Evolutionary conservation across 306 rosid genomes (phyloP), one percentile per base, ranked within the genome.

Genomic region (Dalbergia cochinchinensis): DNA sequence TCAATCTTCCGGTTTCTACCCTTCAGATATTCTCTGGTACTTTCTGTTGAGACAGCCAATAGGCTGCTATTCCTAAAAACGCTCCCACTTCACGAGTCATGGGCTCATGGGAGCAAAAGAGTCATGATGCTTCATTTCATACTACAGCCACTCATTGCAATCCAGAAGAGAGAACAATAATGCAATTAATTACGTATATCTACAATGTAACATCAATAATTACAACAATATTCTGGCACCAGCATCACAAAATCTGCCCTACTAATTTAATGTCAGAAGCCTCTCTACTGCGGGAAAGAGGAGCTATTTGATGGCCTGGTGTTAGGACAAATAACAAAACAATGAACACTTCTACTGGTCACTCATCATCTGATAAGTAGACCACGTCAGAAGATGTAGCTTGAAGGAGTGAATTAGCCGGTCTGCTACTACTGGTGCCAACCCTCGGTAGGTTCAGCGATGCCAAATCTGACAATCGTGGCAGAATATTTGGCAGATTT

Each of bases 301-400:
- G 13, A 39, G 50, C 78, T 8, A 39, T 6, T 57, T 15, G 41
- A 39, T 65, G 64, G 66, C 67, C 80, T 59, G 18, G 73, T 51
- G 85, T 75, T 65, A 6, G 78, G 57, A 57, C 74, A 76, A 80
- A 45, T 60, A 16, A 11, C 44, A 7, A 51, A 69, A 64, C 31
- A 69, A 76, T 60, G 15, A 61, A 48, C 57, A 20, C 69, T 67
- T 16, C 16, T 58, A 8, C 35, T 42, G 78, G 89, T 89, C 85
- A 91, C 69, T 92, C 97, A 67, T 90, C 97, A 57, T 94, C 97
- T 0, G 99, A 94, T 84, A 94, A 85, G 83, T 85, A 94, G 41
- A 92, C 99, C 45, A 91, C 34, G 31, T 89, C 88, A n/a, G 69
- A 6, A 7, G 59, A 57, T 74, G 71, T 79, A 20, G 81, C 65